Base-by-base conservation (phyloP, 345 rosid genomes). In the Mercurialis annua region DNA sequence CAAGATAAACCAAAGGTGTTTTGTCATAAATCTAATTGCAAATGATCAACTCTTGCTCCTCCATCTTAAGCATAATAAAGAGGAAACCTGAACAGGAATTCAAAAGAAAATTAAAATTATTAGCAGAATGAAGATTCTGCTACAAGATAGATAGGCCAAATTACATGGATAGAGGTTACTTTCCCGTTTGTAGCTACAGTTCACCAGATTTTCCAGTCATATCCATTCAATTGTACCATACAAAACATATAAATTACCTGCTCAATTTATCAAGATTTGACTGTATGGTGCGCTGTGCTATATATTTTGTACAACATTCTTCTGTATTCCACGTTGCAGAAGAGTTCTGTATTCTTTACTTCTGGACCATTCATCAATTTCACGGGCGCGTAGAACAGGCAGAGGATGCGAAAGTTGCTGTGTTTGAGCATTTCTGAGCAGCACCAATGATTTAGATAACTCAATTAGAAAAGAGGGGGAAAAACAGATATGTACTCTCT, bases 321-420 rank as follows among this genome's bases (percentile, higher is more conserved):
- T 75, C 76, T 76, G 84, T 14, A 60, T 65, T 18, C 90, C 94
- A n/a, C 83, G 88, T 68, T 78, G 83, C 72, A 93, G 78, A 75
- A 93, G 91, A 68, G 70, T 58, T 40, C 43, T 82, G 73, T 89
- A 93, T 16, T 85, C 92, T 23, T 47, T 75, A 83, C 94, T 87
- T 80, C 90, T 86, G 18, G 98, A 90, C 98, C 97, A 93, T 38
- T 86, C 90, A 66, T 90, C 98, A 59, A 90, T 87, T 82, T 93
- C 97, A 50, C 97, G 92, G 46, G 98, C 98, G 48, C 97, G 98
- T n/a, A 93, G 90, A 76, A 93, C 97, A 6, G 96, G 98, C 71
- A 90, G 75, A 34, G 98, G 98, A 72, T 90, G 98, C 30, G 96
- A 93, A 48, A 93, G 82, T 76, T 90, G 92, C 71, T 92, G 85